phyloP scores from a whole-genome alignment of 257 asterid species.

The Solanum rostratum region DNA sequence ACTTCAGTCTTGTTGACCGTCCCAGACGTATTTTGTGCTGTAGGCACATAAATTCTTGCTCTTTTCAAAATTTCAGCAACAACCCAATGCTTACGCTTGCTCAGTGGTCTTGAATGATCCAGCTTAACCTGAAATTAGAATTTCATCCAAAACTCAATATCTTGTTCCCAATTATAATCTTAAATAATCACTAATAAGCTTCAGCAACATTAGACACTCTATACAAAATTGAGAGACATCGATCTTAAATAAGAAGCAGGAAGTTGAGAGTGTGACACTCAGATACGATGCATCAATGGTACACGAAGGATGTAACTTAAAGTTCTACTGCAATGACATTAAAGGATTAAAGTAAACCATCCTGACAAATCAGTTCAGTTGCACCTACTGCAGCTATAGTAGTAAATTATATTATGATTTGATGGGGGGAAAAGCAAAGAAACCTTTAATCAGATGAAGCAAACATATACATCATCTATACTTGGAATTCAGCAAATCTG shows the following conservation, averaged over 20 bases:
- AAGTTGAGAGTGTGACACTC: not conserved
- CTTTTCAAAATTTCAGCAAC: constrained; percentile 77
- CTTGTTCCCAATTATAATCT: not conserved
- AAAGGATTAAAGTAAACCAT: not conserved
- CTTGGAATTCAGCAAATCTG: not conserved
- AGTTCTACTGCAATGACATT: not conserved
- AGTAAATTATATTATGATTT: not conserved
- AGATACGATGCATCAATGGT: not conserved
- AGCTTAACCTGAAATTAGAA: constrained; percentile 46
- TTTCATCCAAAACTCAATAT: not conserved
- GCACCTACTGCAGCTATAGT: not conserved
- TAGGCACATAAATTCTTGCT: constrained; percentile 57
- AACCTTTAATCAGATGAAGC: not conserved
- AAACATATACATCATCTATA: not conserved
- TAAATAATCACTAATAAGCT: too few relatives aligned
- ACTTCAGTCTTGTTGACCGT: constrained; percentile 4
- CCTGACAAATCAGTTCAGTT: not conserved
- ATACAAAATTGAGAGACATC: not conserved
- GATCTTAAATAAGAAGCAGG: not conserved
- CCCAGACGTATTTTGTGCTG: not conserved
- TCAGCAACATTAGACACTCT: not conserved
- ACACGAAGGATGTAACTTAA: not conserved
- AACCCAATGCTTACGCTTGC: constrained; percentile 72
- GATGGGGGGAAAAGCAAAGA: not conserved
- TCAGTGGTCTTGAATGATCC: constrained; percentile 80